Evolutionary conservation across 2,329 filamentous ascomycete genomes (phyloP).

Genomic region (Zopfia rhizophila): DNA sequence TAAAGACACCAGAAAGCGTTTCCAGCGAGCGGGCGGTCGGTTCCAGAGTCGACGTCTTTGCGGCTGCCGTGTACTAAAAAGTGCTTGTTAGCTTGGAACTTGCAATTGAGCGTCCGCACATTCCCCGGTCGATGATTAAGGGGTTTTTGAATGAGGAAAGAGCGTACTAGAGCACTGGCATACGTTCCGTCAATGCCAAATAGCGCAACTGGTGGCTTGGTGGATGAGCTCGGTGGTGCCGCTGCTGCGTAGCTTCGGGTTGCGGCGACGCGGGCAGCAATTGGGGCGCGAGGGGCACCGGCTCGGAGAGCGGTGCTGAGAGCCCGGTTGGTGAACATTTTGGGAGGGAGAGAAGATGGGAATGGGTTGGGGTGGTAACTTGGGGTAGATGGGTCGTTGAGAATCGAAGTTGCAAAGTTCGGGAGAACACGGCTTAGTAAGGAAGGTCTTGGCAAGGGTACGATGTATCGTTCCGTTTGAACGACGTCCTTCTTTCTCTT

Average conservation of each 20-base stretch:
- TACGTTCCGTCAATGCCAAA: slow-evolving; percentile 98
- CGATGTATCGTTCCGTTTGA: too few relatives aligned
- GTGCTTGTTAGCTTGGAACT: slow-evolving; percentile 25
- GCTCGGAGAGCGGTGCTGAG: slow-evolving; percentile 67
- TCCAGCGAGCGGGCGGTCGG: slow-evolving; percentile 82
- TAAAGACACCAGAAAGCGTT: slow-evolving; percentile 75
- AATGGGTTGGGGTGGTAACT: slow-evolving; percentile 16
- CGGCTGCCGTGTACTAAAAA: slow-evolving; percentile 89
- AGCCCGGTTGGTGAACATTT: slow-evolving; percentile 67
- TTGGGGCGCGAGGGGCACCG: slow-evolving; percentile 65
- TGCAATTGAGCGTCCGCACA: slow-evolving; percentile 31
- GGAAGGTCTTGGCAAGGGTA: slow-evolving; percentile 6
- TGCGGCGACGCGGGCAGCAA: slow-evolving; percentile 69
- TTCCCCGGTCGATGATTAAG: slow-evolving; percentile 33
- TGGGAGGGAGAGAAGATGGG: slow-evolving; percentile 50
- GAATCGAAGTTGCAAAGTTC: slow-evolving; percentile 34
- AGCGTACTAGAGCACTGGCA: slow-evolving; percentile 94
- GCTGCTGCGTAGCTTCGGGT: slow-evolving; percentile 76
- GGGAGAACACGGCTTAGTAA: neutral
- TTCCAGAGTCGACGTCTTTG: slow-evolving; percentile 88
- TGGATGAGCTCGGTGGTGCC: slow-evolving; percentile 67
- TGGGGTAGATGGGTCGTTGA: slow-evolving; percentile 30
- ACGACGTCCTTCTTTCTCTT: too few relatives aligned
- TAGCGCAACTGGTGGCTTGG: slow-evolving; percentile 88
- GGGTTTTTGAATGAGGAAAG: slow-evolving; percentile 13